Conservation (phyloP, 2,329 filamentous ascomycete genomes). For the Exophiala mesophila region DNA sequence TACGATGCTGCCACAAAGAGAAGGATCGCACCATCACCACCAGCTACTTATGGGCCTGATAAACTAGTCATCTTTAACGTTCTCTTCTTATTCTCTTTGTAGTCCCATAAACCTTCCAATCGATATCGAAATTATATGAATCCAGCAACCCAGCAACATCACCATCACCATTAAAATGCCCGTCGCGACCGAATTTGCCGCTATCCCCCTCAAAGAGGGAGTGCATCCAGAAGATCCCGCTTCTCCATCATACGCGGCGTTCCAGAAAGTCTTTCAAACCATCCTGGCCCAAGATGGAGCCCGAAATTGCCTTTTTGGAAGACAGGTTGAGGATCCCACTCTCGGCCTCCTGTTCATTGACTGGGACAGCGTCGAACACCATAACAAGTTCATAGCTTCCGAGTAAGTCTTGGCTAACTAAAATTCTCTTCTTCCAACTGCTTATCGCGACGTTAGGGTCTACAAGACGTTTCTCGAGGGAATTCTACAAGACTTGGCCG, state of each 20-base stretch:
- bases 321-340: constrained; percentile 26
- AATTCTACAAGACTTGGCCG: neutral
- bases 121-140: no score
- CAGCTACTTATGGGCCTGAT: no score
- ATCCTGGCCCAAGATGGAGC: constrained; percentile 26
- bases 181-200: constrained; percentile 13
- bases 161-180: no score
- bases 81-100: no score
- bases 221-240: constrained; percentile 20
- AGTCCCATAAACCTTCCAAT: no score
- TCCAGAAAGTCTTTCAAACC: constrained; percentile 20
- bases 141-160: no score
- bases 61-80: no score
- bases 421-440: neutral
- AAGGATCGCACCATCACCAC: no score
- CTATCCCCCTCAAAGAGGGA: constrained; percentile 15
- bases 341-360: constrained; percentile 26
- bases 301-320: constrained; percentile 24
- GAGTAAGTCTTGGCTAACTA: constrained; percentile 14
- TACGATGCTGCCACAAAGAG: no score
- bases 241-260: constrained; percentile 18
- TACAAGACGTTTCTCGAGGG: constrained; percentile 12
- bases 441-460: no score
- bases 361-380: constrained; percentile 28
- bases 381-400: constrained; percentile 26